Evolutionary conservation across 345 rosid species (phyloP).

Genomic region (Euphorbia pulcherrima): DNA sequence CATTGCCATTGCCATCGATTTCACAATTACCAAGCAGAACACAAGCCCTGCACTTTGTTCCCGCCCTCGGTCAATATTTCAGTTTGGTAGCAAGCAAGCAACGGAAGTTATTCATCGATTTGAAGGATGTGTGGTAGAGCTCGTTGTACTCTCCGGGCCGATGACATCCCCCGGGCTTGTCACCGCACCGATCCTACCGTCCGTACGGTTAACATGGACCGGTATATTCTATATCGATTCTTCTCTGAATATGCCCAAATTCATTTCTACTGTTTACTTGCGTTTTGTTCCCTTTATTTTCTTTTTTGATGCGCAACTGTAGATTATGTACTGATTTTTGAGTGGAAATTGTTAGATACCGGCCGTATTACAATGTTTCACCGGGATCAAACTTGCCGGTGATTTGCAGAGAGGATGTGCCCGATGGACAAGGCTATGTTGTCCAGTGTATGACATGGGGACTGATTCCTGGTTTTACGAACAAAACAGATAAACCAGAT

Average conservation of each 20-base stretch:
- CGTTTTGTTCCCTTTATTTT: not conserved
- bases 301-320: not conserved
- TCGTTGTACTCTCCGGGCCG: slow-evolving; percentile 68
- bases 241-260: not conserved
- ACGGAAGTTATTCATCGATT: not conserved
- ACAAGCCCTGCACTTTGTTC: slow-evolving; percentile 10
- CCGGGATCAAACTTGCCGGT: slow-evolving; percentile 75
- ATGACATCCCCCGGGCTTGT: slow-evolving; percentile 65
- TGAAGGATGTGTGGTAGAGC: slow-evolving; percentile 72
- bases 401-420: slow-evolving; percentile 48
- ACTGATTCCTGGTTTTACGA: slow-evolving; percentile 71
- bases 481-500: slow-evolving; percentile 74
- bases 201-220: slow-evolving; percentile 46
- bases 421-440: slow-evolving; percentile 38
- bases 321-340: not conserved
- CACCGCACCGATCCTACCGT: slow-evolving; percentile 39
- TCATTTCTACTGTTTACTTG: not conserved
- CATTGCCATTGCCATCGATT: not conserved
- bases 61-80: slow-evolving; percentile 9
- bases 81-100: not conserved
- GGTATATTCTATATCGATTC: no score
- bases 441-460: slow-evolving; percentile 95
- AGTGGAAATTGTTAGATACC: slow-evolving; percentile 43
- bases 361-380: slow-evolving; percentile 67
- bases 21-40: not conserved